phyloP scores from a whole-genome alignment of 2,329 filamentous ascomycete species.

The Aspergillus sp. region DNA sequence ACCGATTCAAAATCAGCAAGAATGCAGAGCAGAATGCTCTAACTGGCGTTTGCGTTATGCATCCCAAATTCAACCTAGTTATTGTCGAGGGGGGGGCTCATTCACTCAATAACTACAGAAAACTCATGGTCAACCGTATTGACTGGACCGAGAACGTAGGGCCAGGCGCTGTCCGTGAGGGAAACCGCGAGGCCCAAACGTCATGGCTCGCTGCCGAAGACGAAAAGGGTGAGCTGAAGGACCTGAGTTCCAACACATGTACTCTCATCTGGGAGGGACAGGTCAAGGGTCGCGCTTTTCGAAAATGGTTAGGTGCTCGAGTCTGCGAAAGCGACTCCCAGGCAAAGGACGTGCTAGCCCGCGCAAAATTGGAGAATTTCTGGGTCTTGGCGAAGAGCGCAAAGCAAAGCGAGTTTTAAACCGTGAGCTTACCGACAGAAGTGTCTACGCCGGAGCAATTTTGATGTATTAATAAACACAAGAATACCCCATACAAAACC shows the following conservation, averaged over 20 bases:
- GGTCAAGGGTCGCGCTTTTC: conserved; percentile 74
- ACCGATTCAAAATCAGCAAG: conserved; percentile 87
- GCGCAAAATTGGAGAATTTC: conserved; percentile 91
- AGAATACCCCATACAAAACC: neutral
- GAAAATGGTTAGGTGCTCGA: conserved; percentile 77
- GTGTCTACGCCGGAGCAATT: neutral
- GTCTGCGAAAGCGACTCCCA: conserved; percentile 92
- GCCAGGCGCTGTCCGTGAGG: conserved; percentile 58
- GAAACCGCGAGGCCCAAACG: conserved; percentile 62
- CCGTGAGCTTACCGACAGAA: neutral
- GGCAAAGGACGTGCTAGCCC: conserved; percentile 74
- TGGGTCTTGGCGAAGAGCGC: conserved; percentile 83
- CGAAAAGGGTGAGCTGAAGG: conserved; percentile 72
- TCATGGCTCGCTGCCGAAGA: conserved; percentile 78
- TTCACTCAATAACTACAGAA: conserved; percentile 81
- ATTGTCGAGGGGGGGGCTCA: conserved; percentile 89
- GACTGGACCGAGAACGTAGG: conserved; percentile 90
- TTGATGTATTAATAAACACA: neutral
- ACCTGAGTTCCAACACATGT: conserved; percentile 80
- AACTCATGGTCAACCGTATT: conserved; percentile 89
- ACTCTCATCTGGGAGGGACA: conserved; percentile 88
- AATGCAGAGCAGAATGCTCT: conserved; percentile 88
- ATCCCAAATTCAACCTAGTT: conserved; percentile 84
- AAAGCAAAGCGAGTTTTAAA: conserved; percentile 37
- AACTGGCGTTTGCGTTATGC: conserved; percentile 87